Percentiles rank a stretch among this genome's conserved stretches.
phyloP scores from a whole-genome alignment of 2,329 filamentous ascomycete genomes.

The Helminthosporium solani region DNA sequence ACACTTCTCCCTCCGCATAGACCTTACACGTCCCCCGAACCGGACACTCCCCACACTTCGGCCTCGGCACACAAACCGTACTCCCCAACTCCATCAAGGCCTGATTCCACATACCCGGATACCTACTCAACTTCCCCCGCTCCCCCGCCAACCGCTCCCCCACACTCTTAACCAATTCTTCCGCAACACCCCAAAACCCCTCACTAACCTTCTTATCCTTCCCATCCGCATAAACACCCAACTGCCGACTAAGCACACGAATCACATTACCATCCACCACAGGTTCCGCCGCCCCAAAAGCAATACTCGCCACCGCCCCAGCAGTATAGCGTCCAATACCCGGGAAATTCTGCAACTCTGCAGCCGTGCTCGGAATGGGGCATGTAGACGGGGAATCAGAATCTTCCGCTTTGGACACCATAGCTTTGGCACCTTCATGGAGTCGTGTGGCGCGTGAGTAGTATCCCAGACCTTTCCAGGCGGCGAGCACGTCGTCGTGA shows the following conservation, averaged over 20 bases:
- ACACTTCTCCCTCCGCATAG: slow-evolving; percentile 32
- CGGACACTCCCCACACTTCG: slow-evolving; percentile 51
- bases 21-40: slow-evolving; percentile 34
- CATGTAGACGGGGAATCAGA: slow-evolving; percentile 44
- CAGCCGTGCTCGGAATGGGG: slow-evolving; percentile 51
- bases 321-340: slow-evolving; percentile 65
- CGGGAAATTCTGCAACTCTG: slow-evolving; percentile 53
- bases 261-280: slow-evolving; percentile 67
- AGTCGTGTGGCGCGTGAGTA: slow-evolving; percentile 65
- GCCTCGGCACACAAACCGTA: slow-evolving; percentile 61
- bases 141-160: slow-evolving; percentile 34
- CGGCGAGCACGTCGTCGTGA: slow-evolving; percentile 58
- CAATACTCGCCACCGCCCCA: slow-evolving; percentile 63
- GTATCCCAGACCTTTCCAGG: slow-evolving; percentile 64
- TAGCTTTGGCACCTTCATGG: slow-evolving; percentile 57
- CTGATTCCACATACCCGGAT: slow-evolving; percentile 64
- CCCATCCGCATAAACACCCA: slow-evolving; percentile 58
- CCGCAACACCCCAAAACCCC: slow-evolving; percentile 60
- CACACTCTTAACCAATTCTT: slow-evolving; percentile 55
- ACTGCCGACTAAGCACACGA: slow-evolving; percentile 61
- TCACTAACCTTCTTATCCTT: slow-evolving; percentile 59
- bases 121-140: slow-evolving; percentile 46
- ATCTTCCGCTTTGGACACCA: slow-evolving; percentile 39
- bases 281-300: slow-evolving; percentile 59
- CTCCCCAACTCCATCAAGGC: slow-evolving; percentile 67